phyloP scores from a whole-genome alignment of 352 stramenopile genomes.

The Globisporangium camurandrum region DNA sequence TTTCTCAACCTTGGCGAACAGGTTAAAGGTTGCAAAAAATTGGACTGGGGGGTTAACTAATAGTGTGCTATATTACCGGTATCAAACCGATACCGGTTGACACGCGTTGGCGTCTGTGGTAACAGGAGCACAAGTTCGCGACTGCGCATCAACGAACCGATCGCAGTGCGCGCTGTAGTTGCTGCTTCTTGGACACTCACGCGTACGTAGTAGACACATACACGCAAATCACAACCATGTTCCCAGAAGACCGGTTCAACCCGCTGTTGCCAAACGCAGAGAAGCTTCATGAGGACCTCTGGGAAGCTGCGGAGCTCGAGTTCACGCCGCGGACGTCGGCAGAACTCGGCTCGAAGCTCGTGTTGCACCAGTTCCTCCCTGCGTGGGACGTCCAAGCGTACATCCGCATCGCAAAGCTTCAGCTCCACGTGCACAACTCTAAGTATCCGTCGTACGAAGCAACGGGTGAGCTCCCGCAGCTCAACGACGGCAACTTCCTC shows the following conservation, averaged over 20 bases:
- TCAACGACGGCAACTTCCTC: constrained; percentile 84
- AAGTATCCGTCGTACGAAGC: constrained; percentile 75
- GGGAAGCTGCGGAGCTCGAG: too few species aligned
- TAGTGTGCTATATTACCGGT: too few species aligned
- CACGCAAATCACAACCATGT: too few species aligned
- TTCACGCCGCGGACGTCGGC: constrained; percentile 56
- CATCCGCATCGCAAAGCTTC: constrained; percentile 64
- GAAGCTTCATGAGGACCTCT: constrained; percentile 57
- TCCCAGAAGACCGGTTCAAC: constrained; percentile 77
- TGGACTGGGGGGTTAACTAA: too few species aligned
- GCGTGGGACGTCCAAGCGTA: constrained; percentile 84
- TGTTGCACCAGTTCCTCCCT: constrained; percentile 81
- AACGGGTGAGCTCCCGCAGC: constrained; percentile 72
- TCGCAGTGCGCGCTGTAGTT: too few species aligned
- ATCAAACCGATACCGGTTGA: too few species aligned
- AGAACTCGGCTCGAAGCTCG: constrained; percentile 58
- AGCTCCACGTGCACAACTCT: constrained; percentile 81
- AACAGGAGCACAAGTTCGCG: too few species aligned
- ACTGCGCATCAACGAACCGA: too few species aligned
- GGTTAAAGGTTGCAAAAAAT: too few species aligned
- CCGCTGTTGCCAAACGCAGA: constrained; percentile 64
- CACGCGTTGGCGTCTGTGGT: too few species aligned
- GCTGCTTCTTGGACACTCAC: neutral
- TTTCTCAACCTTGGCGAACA: too few species aligned
- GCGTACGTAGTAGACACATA: neutral